Percentiles rank a stretch among this genome's conserved stretches.
phyloP scores from a whole-genome alignment of 345 rosid species.

The Adansonia digitata region DNA sequence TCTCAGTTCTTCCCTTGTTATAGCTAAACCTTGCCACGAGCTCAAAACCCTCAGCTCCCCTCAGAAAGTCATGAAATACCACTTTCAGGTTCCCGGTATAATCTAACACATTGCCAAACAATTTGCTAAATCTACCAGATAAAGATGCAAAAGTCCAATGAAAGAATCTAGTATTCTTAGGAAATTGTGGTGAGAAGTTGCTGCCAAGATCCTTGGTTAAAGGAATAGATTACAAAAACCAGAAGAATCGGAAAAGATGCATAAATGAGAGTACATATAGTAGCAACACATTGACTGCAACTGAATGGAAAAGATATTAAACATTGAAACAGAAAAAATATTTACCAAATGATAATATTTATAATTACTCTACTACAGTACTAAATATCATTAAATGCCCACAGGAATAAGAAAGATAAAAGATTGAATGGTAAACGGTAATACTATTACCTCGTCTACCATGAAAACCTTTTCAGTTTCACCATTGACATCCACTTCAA shows the following conservation, averaged over 20 bases:
- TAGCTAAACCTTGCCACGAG: conserved; percentile 49
- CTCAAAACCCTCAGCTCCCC: conserved; percentile 53
- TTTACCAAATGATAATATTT: no score
- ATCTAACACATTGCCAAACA: conserved; percentile 21
- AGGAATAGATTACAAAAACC: conserved; percentile 2
- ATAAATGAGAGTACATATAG: background rate
- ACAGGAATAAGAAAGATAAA: background rate
- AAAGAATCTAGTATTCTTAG: conserved; percentile 2
- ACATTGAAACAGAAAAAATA: background rate
- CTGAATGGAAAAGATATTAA: background rate
- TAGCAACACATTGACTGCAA: background rate
- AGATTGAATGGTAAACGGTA: background rate
- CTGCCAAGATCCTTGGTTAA: background rate
- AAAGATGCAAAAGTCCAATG: conserved; percentile 27
- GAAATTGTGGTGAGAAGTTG: conserved; percentile 12
- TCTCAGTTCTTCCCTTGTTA: conserved; percentile 30
- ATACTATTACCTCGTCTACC: conserved; percentile 40
- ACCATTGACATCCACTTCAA: conserved; percentile 56
- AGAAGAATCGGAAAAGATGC: background rate
- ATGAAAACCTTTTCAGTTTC: conserved; percentile 42
- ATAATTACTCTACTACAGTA: background rate
- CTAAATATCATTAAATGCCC: background rate
- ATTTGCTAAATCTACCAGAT: conserved; percentile 32
- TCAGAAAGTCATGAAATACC: conserved; percentile 45
- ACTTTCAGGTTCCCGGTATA: conserved; percentile 28